Base-by-base conservation (phyloP, 2,329 filamentous ascomycete species). In the Dactylonectria macrodidyma region DNA sequence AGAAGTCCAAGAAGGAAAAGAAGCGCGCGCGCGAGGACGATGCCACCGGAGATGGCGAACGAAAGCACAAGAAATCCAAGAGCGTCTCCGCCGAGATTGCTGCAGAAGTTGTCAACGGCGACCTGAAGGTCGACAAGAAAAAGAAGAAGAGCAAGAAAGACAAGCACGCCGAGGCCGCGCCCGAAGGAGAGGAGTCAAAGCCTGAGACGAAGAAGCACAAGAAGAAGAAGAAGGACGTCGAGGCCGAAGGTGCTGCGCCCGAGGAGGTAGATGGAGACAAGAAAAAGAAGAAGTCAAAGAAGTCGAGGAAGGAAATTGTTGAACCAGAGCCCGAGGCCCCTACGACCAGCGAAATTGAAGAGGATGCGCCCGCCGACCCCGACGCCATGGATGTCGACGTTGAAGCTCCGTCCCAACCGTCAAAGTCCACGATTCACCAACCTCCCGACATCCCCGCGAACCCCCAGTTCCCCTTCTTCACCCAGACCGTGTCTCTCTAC, bases 401-500 rank as follows among this genome's bases (percentile, higher is more conserved):
- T 38, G 76, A 80, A 50, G 67, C 67, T 34, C 73, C 78, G 57
- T 68, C 76, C 48, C 73, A 78, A 50, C 73, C 75, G 11, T 70
- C 68, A 46, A 71, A 77, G 22, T 71, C 79, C 33, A 78, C 79
- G 60, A 79, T 81, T 61, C 79, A 82, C 71, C 78, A 81, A 71
- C 79, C 83, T 38, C 75, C 78, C 50, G 77, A 82, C 64, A 79
- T 82, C 59, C 82, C 82, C 26, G 70, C 81, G 57, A 78, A 82
- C 65, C 80, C 80, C 57, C 83, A 81, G 70, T 93, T 92, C 51
- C 93, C 95, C 16, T 95, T 97, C 82, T 90, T 91, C 78, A 89
- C 90, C 33, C 92, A 95, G 76, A 94, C 92, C 24, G 89, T 94
- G 48, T 95, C 95, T 2, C 88, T 97, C 74, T 95, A 93, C 82